Base-by-base conservation (phyloP, 805 yeast species). In the Kodamaea fukazawae region DNA sequence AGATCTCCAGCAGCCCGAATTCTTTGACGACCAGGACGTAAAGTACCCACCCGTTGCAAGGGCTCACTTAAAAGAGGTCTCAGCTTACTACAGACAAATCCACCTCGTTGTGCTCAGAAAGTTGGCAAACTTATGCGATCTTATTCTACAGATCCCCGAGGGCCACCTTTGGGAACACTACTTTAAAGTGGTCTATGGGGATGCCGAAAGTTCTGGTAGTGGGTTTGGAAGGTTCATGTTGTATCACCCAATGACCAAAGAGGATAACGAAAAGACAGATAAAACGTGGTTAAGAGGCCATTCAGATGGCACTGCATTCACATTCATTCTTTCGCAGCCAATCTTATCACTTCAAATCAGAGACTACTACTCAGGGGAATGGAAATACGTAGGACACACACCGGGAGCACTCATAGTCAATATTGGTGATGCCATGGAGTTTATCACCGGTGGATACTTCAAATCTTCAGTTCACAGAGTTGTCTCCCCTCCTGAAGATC, bases 181-280 rank as follows among this genome's bases (percentile, higher is more conserved):
- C 32, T 58, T 50, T 36, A 57, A 56, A 22, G 55, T 55, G 1
- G 27, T 50, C 13, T 53, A 48, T 18, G 50, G 48, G 15, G 61
- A 58, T 35, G 34, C 39, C 12, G 40, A 42, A 15, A 53, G 57
- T 34, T 55, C 60, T 1, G 63, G 63, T 3, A 47, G 47, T 31
- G 63, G 63, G 2, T 58, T 52, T 32, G 63, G 63, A 3, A 48
- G 63, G 38, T 55, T 58, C 25, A 58, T 58, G 62, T 42, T 51
- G 20, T 58, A 58, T 37, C 60, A 57, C 28, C 47, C 45, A 8
- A 50, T 57, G 60, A 44, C 48, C n/a, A 42, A 51, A 2, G 54
- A 51, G 27, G 61, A 58, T 34, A 50, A 49, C 25, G 33, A 38
- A 33, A 58, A 55, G 40, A 58, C 53, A 2, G 57, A 53, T 29